Evolutionary conservation across 768 basidiomycete species (phyloP).

Genomic region (Amanita exitialis): DNA sequence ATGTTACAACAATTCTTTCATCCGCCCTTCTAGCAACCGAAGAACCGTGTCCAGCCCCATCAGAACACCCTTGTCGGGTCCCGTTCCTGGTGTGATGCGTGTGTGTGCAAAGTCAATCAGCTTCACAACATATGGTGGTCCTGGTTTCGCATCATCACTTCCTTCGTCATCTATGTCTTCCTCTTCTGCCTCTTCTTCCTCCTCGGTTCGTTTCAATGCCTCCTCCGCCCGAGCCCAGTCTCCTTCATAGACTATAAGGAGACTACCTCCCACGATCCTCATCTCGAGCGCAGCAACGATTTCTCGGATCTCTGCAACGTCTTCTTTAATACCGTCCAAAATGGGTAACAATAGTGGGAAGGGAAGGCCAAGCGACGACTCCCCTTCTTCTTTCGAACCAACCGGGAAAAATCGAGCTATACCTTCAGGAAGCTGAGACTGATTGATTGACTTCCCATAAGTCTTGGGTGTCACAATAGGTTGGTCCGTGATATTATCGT

Average conservation of each 20-base stretch:
- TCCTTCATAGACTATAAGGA: constrained; percentile 70
- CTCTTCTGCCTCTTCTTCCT: constrained; percentile 24
- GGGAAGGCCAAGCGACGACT: constrained; percentile 42
- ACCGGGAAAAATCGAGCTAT: constrained; percentile 73
- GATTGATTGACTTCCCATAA: constrained; percentile 71
- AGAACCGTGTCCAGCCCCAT: constrained; percentile 4
- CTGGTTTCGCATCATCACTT: constrained; percentile 20
- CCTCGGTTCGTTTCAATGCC: constrained; percentile 25
- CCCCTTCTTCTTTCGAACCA: constrained; percentile 11
- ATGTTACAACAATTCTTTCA: constrained; percentile 11
- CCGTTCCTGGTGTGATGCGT: constrained; percentile 50
- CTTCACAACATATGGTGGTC: constrained; percentile 52
- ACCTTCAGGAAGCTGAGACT: constrained; percentile 64
- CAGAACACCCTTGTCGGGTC: constrained; percentile 60
- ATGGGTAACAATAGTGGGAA: constrained; percentile 41
- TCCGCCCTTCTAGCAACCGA: constrained; percentile 11
- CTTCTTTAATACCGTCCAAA: constrained; percentile 41
- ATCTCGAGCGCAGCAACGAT: constrained; percentile 48
- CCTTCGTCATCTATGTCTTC: constrained; percentile 27
- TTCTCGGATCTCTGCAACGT: constrained; percentile 39
- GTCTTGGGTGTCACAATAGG: constrained; percentile 58
- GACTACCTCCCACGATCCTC: constrained; percentile 74
- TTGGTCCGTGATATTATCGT: constrained; percentile 46
- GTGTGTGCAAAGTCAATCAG: constrained; percentile 97
- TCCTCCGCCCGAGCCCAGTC: constrained; percentile 34